Conservation (phyloP, 164 flowering plant genomes). For the Berberis vulgaris region DNA sequence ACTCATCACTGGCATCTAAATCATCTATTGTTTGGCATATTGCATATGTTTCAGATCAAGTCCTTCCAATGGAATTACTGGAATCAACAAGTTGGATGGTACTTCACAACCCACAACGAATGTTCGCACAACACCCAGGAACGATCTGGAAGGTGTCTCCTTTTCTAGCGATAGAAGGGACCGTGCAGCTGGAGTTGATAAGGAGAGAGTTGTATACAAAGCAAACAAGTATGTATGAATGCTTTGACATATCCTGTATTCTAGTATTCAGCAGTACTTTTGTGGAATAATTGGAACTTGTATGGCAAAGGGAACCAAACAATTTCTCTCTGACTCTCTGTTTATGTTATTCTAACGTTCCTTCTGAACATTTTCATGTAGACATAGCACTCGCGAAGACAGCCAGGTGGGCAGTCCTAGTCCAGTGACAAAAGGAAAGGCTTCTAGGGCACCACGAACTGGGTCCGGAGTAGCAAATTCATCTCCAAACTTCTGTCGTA, state of each 20-base stretch:
- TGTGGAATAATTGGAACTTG: background rate
- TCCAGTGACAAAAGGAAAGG: slow-evolving; percentile 55
- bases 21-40: background rate
- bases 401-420: slow-evolving; percentile 28
- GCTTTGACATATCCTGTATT: background rate
- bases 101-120: slow-evolving; percentile 26
- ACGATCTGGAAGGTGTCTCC: slow-evolving; percentile 40
- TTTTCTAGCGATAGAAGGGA: slow-evolving; percentile 35
- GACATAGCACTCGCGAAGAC: slow-evolving; percentile 47
- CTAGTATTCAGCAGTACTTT: background rate
- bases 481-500: slow-evolving; percentile 45
- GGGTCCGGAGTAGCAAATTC: slow-evolving; percentile 38
- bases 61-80: slow-evolving; percentile 28
- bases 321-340: no score
- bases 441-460: slow-evolving; percentile 57
- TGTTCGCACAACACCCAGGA: slow-evolving; percentile 30
- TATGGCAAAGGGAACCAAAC: background rate
- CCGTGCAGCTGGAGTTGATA: slow-evolving; percentile 12
- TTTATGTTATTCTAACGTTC: background rate
- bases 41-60: slow-evolving; percentile 40
- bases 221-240: slow-evolving; percentile 28
- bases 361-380: slow-evolving; percentile 11
- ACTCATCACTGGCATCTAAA: no score
- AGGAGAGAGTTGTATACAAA: slow-evolving; percentile 12
- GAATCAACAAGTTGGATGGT: slow-evolving; percentile 41